phyloP scores from a whole-genome alignment of 257 asterid species.

The Lantana camara region DNA sequence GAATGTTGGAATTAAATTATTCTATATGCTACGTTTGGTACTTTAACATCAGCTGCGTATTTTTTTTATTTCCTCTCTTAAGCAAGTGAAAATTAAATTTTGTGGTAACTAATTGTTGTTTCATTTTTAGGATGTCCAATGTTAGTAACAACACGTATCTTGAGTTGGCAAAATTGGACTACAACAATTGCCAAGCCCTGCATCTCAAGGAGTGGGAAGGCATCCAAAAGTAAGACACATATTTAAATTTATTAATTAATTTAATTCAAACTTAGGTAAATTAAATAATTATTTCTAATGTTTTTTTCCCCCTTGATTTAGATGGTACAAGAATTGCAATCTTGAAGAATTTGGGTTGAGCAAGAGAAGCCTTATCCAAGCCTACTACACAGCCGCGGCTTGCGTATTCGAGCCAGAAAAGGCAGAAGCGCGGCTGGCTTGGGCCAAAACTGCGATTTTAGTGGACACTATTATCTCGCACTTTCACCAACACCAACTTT shows the following conservation, averaged over 20 bases:
- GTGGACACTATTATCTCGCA: conserved; percentile 41
- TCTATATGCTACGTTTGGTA: no score
- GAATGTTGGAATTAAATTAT: no score
- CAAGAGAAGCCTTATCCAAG: conserved; percentile 38
- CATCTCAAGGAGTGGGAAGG: conserved; percentile 73
- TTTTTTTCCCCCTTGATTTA: conserved; percentile 2
- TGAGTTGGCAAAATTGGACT: conserved; percentile 76
- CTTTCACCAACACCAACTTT: conserved; percentile 31
- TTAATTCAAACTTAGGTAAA: neutral
- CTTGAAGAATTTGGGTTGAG: conserved; percentile 50
- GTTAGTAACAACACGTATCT: conserved; percentile 71
- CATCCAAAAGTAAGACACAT: conserved; percentile 57
- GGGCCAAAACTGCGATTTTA: conserved; percentile 75
- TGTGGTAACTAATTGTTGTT: neutral
- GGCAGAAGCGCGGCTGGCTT: conserved; percentile 56
- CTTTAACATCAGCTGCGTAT: no score
- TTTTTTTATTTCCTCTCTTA: no score
- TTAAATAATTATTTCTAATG: neutral
- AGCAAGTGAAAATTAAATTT: neutral
- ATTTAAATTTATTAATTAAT: neutral
- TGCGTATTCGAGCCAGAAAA: conserved; percentile 65
- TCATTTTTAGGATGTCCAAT: conserved; percentile 62
- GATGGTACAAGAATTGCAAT: conserved; percentile 59
- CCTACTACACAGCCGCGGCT: conserved; percentile 59
- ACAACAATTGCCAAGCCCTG: conserved; percentile 64